Conservation (phyloP, 2,329 filamentous ascomycete species). For the Fusarium sp. region DNA sequence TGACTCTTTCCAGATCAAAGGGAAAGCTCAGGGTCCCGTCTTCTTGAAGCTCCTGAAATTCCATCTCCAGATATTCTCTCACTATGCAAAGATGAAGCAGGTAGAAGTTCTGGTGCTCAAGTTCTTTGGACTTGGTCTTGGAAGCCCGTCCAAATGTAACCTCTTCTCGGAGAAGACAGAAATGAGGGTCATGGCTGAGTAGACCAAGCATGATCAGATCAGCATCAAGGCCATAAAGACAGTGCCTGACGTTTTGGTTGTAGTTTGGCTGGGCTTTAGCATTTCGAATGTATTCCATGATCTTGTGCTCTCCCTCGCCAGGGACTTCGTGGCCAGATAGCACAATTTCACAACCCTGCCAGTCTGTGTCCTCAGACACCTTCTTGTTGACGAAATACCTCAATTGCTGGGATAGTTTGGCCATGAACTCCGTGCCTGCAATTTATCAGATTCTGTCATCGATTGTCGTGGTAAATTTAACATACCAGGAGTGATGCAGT, state of each 20-base stretch:
- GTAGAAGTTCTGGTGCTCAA: constrained; percentile 99
- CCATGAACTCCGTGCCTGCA: constrained; percentile 90
- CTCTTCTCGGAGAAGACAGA: constrained; percentile 95
- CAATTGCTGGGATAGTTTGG: constrained; percentile 90
- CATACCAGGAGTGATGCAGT: constrained; percentile 92
- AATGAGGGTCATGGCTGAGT: constrained; percentile 97
- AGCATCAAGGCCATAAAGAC: constrained; percentile 95
- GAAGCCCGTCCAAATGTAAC: constrained; percentile 94
- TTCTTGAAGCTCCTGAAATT: constrained; percentile 91
- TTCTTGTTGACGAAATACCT: constrained; percentile 99
- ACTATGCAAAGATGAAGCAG: constrained; percentile 98
- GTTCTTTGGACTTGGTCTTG: constrained; percentile 90
- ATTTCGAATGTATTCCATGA: constrained; percentile 99
- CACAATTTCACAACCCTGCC: constrained; percentile 96
- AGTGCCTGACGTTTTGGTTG: constrained; percentile 93
- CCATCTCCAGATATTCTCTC: constrained; percentile 93
- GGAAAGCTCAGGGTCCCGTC: constrained; percentile 77
- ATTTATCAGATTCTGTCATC: constrained; percentile 27
- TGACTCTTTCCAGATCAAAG: constrained; percentile 95
- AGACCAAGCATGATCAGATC: constrained; percentile 99
- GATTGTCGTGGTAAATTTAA: no score
- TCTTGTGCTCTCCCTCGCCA: constrained; percentile 98
- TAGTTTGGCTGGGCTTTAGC: constrained; percentile 96
- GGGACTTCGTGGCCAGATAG: constrained; percentile 98
- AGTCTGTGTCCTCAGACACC: constrained; percentile 94